These are phyloP conservation scores for Sporobolomyces roseus DNA, from an alignment of 768 basidiomycete species.

Conservation along the genomic window DNA sequence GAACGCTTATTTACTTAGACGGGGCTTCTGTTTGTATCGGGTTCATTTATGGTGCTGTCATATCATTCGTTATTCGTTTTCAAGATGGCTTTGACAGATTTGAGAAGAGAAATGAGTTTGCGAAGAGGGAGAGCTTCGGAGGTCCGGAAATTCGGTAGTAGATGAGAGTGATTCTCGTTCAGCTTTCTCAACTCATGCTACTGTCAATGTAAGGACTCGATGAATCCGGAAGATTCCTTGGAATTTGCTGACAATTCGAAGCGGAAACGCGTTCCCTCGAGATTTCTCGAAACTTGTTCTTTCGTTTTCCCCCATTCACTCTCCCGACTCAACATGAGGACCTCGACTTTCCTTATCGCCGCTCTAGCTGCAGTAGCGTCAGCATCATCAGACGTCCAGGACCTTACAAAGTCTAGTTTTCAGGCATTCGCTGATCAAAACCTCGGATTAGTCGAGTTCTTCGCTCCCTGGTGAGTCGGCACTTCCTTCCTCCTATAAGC, in stretches of 20 bases:
- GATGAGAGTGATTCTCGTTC: too few species aligned
- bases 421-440: slow-evolving; percentile 31
- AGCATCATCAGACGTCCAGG: slow-evolving; percentile 72
- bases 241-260: not conserved
- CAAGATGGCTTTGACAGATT: too few species aligned
- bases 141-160: not conserved
- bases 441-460: slow-evolving; percentile 78
- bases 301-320: not conserved
- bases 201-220: too few species aligned
- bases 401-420: slow-evolving; percentile 53
- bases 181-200: too few species aligned
- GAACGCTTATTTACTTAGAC: not conserved
- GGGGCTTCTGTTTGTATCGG: not conserved
- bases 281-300: not conserved
- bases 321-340: slow-evolving; percentile 10
- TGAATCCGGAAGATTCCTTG: not conserved
- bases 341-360: slow-evolving; percentile 14
- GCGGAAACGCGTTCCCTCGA: not conserved
- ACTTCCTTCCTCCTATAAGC: too few species aligned
- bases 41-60: not conserved
- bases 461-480: slow-evolving; percentile 57
- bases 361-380: slow-evolving; percentile 18
- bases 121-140: not conserved
- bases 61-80: not conserved
- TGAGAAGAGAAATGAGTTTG: not conserved